Percentiles rank a stretch among this genome's conserved stretches.
Conservation (phyloP, 768 basidiomycete genomes). For the Calocybe indica region DNA sequence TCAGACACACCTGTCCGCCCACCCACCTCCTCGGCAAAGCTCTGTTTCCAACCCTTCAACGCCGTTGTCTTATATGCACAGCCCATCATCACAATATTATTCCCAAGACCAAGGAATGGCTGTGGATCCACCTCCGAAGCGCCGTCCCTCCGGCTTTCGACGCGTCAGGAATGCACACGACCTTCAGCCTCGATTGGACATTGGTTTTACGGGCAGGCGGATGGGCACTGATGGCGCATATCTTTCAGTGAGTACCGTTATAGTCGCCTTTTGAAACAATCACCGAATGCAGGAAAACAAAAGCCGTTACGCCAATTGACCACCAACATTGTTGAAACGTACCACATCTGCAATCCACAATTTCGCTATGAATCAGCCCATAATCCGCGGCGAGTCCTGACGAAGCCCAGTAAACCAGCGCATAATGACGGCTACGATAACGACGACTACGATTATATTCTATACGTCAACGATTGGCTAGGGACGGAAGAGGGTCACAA, state of each 20-base stretch:
- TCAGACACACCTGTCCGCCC: constrained; percentile 44
- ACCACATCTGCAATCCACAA: constrained; percentile 87
- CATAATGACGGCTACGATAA: constrained; percentile 99
- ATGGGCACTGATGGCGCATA: constrained; percentile 73
- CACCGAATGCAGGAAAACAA: constrained; percentile 3
- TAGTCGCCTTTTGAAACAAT: constrained; percentile 4
- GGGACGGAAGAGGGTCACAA: constrained; percentile 94
- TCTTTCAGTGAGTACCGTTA: constrained; percentile 62
- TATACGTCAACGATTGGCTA: constrained; percentile 98
- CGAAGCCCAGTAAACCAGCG: constrained; percentile 92
- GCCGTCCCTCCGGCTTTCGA: constrained; percentile 72
- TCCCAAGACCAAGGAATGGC: constrained; percentile 65
- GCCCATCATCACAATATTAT: constrained; percentile 51
- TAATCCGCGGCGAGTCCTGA: constrained; percentile 94
- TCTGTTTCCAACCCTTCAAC: constrained; percentile 67
- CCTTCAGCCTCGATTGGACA: constrained; percentile 68
- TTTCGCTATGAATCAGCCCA: constrained; percentile 94
- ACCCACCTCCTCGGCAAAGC: constrained; percentile 38
- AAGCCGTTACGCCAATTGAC: constrained; percentile 69
- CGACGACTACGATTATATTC: constrained; percentile 98
- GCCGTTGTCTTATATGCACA: constrained; percentile 61
- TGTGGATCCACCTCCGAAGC: constrained; percentile 57
- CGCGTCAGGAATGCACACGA: constrained; percentile 74
- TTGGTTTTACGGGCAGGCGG: constrained; percentile 57
- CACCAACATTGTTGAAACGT: constrained; percentile 83